Evolutionary conservation across 1,284 basidiomycete genomes (phyloP), one percentile per base, ranked within the genome.

Genomic region (Entoloma clypeatum): DNA sequence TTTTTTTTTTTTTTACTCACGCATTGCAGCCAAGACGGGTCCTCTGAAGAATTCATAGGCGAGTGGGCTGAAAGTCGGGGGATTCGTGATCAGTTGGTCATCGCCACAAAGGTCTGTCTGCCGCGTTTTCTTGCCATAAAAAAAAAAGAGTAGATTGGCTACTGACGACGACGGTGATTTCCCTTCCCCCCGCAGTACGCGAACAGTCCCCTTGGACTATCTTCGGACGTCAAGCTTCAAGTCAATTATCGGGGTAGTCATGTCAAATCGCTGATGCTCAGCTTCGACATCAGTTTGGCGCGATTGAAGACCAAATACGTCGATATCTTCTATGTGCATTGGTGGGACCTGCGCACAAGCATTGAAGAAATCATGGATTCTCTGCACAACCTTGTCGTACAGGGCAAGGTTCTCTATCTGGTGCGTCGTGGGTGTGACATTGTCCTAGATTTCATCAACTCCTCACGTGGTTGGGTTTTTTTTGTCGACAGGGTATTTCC

Each of bases 261-360:
- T 43, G 26, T 54, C 37, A 73, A 75, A 48, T 65, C 66, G 0
- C 42, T 78, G 43, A 62, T 66, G 36, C 24, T 69, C 23, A 68
- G 66, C 27, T 59, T 77, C 25, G 61, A 66, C 14, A 66, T 54
- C 2, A 72, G 70, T 23, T 61, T 80, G 41, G 71, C 73, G 58
- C 79, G 77, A 49, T 65, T 80, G 6, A 65, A 74, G 16, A 80
- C 73, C 79, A 8, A 56, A 25, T 81, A 77, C 49, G 68, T 76
- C 49, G 73, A 76, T 48, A 59, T 74, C 21, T 52, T 72, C 22
- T 78, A 77, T 78, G 54, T 77, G 8, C 75, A 77, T 55, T 74
- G 66, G 63, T 74, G 69, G 69, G 71, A 77, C 53, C 77, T 47
- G 39, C 61, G 65, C 8, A 75, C 76, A 5, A 65, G 63, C 30